Base-by-base conservation (phyloP, 2,329 filamentous ascomycete species). In the Lasiodiplodia hormozganensis region DNA sequence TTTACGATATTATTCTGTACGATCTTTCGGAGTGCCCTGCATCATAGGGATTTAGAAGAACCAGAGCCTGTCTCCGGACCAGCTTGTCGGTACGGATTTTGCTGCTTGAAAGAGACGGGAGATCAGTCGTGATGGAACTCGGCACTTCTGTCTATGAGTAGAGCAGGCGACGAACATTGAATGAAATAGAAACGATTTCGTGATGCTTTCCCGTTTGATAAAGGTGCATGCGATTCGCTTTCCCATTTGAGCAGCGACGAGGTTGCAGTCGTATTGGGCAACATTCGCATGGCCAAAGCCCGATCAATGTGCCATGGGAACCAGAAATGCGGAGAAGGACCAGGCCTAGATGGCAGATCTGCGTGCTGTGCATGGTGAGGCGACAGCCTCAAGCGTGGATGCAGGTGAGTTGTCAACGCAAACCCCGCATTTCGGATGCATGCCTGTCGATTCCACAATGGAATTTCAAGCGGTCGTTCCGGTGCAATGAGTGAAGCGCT, bases 1-100 rank as follows among this genome's bases (percentile, higher is more conserved):
- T 14, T 34, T 40, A n/a, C 5, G 12, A 21, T n/a, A n/a, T 36
- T 25, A 34, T 64, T 64, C 60, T 52, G 43, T 64, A 64, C 60
- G 60, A 64, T 52, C 58, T 51, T 62, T 62, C 18, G 58, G 23
- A 21, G 25, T 10, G 38, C 31, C 23, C 7, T 10, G 31, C 25
- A 62, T 51, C 49, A 51, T 62, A n/a, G 40, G 60, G 18, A 31
- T 25, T 34, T 38, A 10, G 25, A 43, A 23, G 3, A 31, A 16
- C 4, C n/a, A 57, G 11, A 47, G 18, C 40, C 40, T 43, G 7
- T 8, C 40, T 43, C 18, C 43, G 8, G 40, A n/a, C 40, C 25
- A 16, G 52, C 28, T 36, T 56, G 43, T 47, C 43, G 43, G 54
- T 34, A 40, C 38, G 21, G 34, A 31, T 7, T 47, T 47, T 34